Base-by-base conservation (phyloP, 176 grass and related monocot genomes). In the Zizania latifolia region DNA sequence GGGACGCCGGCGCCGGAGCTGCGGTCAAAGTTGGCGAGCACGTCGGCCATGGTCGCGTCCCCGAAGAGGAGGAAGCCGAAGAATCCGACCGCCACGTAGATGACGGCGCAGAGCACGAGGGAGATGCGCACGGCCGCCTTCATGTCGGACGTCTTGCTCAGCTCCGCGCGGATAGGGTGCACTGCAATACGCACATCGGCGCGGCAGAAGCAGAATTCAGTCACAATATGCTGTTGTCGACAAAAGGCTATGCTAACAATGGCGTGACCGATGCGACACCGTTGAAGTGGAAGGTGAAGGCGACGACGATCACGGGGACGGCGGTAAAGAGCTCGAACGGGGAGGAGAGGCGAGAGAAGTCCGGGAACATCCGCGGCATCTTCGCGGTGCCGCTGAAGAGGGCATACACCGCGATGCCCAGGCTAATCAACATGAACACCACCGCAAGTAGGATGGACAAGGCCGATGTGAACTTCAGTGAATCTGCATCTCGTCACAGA, bases 221-320 rank as follows among this genome's bases (percentile, higher is more conserved):
- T 13, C 32, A 2, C 2, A 12, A 3, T 14, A 1, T 35, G 10
- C 17, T 5, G n/a, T 8, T 4, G 32, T 36, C 34, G 21, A 37
- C 6, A 36, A 14, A 24, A 37, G 27, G 50, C 6, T 12, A 15
- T 54, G 16, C 11, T 4, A 9, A n/a, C 10, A 51, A 71, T 71
- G 29, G 68, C 68, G 14, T 8, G 14, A 2, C 5, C 0, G 21
- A 45, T 16, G 7, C 6, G 12, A 11, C 86, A 98, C 94, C 89
- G 41, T 98, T 98, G 89, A 98, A 98, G 83, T 98, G 94, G 84
- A 98, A 98, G 50, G 94, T 98, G 82, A 94, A 98, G 22, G 94
- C 90, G 38, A 98, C 50, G 62, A 94, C 94, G 58, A 98, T 90
- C 34, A 98, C 86, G 0, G 94, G 94, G 44, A 92, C 88, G 27